Base-by-base conservation (phyloP, 495 filamentous ascomycete species). In the Xylaria grammica region DNA sequence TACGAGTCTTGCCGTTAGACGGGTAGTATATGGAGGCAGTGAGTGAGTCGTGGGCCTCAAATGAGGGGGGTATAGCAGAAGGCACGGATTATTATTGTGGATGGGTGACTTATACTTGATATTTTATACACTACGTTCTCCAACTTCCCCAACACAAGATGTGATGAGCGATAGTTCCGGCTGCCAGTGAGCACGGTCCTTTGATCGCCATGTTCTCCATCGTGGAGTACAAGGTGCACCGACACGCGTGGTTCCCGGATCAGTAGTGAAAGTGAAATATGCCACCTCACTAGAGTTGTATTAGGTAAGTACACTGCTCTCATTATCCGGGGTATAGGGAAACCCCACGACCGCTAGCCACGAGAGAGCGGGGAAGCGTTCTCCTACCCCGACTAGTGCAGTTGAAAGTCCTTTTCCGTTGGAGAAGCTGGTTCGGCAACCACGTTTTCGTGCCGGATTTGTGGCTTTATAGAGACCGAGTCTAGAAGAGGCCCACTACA, bases 301-400 rank as follows among this genome's bases (percentile, higher is more conserved):
- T 11, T 36, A 4, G 32, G 32, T 36, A 4, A 11, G 32, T 4
- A 36, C 32, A 5, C 11, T 11, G 32, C 32, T 36, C 32, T 50
- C 46, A 50, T 50, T 27, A 52, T 34, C 49, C n/a, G 29, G 49
- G 29, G 49, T n/a, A 6, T 17, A 52, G 29, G 26, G 49, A 52
- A 52, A 34, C 49, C 29, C 29, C 17, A 34, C 30, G 29, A 50
- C 9, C 15, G 4, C 49, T 4, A 15, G 13, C 32, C 7, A 52
- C 22, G 20, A 30, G n/a, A 52, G 17, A 34, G 29, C 49, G 49
- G 29, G 46, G 27, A 20, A 20, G 7, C 5, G 8, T 1, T 22
- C 46, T 17, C 46, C 22, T 50, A 6, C 46, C 24, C 24, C 27
- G 24, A 17, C 46, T 50, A 50, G 10, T 50, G 10, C 5, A 50